Evolutionary conservation across 1,139 yeast species (phyloP), one percentile per base, ranked within the genome.

Genomic region (Scheffersomyces illinoinensis): DNA sequence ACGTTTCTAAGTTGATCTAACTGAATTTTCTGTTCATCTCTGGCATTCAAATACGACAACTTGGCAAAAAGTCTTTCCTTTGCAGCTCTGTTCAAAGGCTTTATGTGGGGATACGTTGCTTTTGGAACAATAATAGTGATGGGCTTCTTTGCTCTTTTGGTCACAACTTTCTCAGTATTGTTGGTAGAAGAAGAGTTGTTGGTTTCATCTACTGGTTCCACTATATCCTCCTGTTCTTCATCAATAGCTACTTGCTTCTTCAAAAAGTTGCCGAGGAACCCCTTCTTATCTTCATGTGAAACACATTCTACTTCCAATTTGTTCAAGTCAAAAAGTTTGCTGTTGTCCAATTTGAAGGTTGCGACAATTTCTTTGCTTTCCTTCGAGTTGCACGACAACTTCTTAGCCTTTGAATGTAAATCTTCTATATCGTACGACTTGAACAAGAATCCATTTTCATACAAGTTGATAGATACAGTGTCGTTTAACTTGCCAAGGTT

Each of bases 361-460:
- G 79, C 87, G 59, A 76, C 68, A 52, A 78, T 53, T 52, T 71
- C 69, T 59, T 73, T 73, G 18, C 62, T 60, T 33, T 78, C 78
- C 51, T 74, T 74, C 10, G 82, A 68, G 46, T 82, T 82, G 54
- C 84, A 77, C 20, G 77, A 71, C 64, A 89, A 81, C 20, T 76
- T 76, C 2, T 80, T 72, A 7, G 76, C 67, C 59, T 79, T 81
- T 50, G 77, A 78, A 20, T 65, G 59, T 46, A 80, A 62, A 18
- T 73, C 76, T 1, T 73, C 70, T 47, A 78, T 57, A 0, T 68
- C 62, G 57, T 76, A 77, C 14, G 81, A 71, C 60, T 78, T 78
- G 67, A 85, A 75, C n/a, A 81, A 71, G 23, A 74, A 63, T 1
- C 84, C 87, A 66, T 86, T 81, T 70, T 90, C 95, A 60, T 74